Conservation (phyloP, 2,329 filamentous ascomycete genomes). For the Hymenoscyphus fructigenus region DNA sequence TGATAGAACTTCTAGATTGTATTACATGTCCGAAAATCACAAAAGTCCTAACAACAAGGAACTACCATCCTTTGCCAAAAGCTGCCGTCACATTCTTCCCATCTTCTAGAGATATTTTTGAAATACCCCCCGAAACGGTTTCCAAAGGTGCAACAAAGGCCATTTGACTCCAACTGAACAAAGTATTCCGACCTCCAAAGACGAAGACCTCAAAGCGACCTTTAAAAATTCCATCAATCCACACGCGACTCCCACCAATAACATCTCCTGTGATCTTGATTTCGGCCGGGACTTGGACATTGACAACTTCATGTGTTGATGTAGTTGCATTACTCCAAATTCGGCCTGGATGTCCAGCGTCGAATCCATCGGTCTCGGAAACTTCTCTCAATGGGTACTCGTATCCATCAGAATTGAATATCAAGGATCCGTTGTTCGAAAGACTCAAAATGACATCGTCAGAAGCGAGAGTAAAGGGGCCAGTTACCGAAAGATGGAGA, state of each 20-base stretch:
- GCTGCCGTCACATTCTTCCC: neutral
- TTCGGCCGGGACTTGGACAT: neutral
- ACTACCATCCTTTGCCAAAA: too few species aligned
- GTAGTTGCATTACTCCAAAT: conserved; percentile 2
- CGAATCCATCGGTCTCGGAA: neutral
- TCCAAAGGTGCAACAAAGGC: neutral
- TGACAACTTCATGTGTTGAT: conserved; percentile 2
- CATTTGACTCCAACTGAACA: conserved; percentile 2
- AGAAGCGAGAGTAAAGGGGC: neutral
- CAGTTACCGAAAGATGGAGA: neutral
- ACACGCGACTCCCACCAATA: neutral
- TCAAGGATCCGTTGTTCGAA: neutral
- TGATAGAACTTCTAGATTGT: too few species aligned
- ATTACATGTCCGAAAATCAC: too few species aligned
- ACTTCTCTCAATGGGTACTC: neutral
- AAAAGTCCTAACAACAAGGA: too few species aligned
- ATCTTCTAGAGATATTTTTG: neutral
- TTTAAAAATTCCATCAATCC: neutral
- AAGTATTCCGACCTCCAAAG: neutral
- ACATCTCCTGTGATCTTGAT: neutral
- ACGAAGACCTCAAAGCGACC: neutral
- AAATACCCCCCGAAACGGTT: neutral
- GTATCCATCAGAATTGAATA: conserved; percentile 1
- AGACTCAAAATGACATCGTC: conserved; percentile 1
- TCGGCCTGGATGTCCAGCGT: neutral